Evolutionary conservation across 768 basidiomycete species (phyloP), one percentile per base, ranked within the genome.

Genomic region (Russula olivacea): DNA sequence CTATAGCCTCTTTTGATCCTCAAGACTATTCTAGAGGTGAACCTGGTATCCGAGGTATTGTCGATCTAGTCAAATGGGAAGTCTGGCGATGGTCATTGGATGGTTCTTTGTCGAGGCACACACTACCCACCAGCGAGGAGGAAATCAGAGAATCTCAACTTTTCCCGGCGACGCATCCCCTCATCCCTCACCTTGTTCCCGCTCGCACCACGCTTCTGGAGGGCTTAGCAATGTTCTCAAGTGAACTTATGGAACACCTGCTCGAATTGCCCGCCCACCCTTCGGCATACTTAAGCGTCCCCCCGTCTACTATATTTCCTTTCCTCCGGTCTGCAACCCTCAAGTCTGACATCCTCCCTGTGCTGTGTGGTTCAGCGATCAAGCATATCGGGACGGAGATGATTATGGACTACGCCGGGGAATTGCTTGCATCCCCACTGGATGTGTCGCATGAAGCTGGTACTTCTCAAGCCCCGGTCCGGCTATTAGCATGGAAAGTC

Each of bases 401-500:
- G 25, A 77, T 91, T 8, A 81, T 94, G 83, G 84, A 93, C 73
- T 93, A 90, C 64, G 83, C 84, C 36, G 91, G 91, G 32, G 87
- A 87, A 69, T 76, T 93, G 23, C 76, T 94, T 10, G 87, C 92
- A 0, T 88, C 86, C 59, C 92, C 92, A 7, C 55, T 85, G 19
- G 92, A 94, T 67, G 78, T 89, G 11, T 71, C 73, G 32, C 77
- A 81, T 56, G 77, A 79, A 48, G 68, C 68, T 15, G 81, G 82
- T 66, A 71, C 70, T 19, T 68, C 73, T 25, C 81, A 81, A 58
- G 71, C 79, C 0, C 83, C 85, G 1, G 69, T 89, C 25, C 83
- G 81, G 40, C 72, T 87, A 66, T 77, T 94, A 30, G 92, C 89
- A 2, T 94, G 93, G 92, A 94, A 94, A 71, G 92, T 94, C 23